Evolutionary conservation across 352 stramenopile species (phyloP).

Genomic region (Globisporangium splendens): DNA sequence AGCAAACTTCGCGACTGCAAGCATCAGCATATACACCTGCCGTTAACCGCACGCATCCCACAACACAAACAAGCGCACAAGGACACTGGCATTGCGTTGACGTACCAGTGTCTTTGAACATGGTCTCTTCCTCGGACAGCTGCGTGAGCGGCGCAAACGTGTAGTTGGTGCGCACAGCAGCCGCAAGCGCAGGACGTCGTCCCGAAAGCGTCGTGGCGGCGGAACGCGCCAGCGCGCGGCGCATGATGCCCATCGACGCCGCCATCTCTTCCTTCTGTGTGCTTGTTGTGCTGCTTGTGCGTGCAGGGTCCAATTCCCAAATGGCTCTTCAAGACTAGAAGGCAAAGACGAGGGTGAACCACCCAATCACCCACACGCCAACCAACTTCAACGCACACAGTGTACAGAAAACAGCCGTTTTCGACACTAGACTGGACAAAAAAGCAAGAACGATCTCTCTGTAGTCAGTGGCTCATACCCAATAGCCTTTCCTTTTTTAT

Average conservation of each 20-base stretch:
- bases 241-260: constrained; percentile 6
- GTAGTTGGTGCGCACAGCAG: constrained; percentile 17
- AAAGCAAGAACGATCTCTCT: not conserved
- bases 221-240: too few species aligned
- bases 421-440: not conserved
- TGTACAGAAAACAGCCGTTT: too few species aligned
- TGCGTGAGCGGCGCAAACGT: constrained; percentile 42
- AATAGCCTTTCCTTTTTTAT: too few species aligned
- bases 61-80: not conserved
- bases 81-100: not conserved
- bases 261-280: not conserved
- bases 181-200: not conserved
- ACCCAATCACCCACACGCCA: constrained; percentile 1
- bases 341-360: not conserved
- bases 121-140: constrained; percentile 61
- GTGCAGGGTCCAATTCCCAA: not conserved
- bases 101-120: constrained; percentile 62
- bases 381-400: constrained; percentile 2
- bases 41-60: not conserved
- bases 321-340: not conserved
- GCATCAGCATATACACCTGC: constrained; percentile 1
- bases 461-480: not conserved
- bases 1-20: constrained; percentile 80
- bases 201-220: not conserved
- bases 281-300: not conserved